Conservation (phyloP, 768 basidiomycete species). For the Filobasidium wieringae region DNA sequence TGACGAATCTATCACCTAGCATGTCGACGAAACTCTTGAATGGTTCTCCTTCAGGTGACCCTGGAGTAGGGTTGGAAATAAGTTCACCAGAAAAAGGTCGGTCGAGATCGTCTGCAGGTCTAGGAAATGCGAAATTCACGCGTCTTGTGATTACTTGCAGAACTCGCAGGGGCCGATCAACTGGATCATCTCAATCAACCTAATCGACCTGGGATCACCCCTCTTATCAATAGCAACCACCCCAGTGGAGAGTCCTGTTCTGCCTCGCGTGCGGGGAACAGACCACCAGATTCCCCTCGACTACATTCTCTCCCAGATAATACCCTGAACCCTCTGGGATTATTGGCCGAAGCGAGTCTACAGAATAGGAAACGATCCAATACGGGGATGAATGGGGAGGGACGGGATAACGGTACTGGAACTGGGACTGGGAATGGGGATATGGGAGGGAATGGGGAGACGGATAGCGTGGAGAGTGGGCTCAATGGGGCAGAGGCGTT, state of each 20-base stretch:
- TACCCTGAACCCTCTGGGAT: constrained; percentile 76
- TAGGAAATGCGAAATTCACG: not conserved
- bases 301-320: constrained; percentile 87
- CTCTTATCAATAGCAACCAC: constrained; percentile 4
- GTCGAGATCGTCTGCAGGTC: not conserved
- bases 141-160: not conserved
- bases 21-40: not conserved
- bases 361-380: constrained; percentile 26
- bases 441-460: too few species aligned
- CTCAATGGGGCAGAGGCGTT: not conserved
- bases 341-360: constrained; percentile 74
- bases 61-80: not conserved
- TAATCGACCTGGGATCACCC: not conserved
- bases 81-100: not conserved
- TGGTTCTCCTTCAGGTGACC: not conserved
- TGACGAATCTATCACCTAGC: not conserved
- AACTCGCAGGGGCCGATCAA: not conserved
- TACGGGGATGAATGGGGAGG: not conserved
- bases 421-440: not conserved
- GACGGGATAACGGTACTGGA: not conserved
- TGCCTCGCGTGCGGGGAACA: not conserved
- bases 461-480: constrained; percentile 17
- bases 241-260: not conserved
- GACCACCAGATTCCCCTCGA: constrained; percentile 57
- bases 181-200: not conserved